phyloP scores from a whole-genome alignment of 345 rosid species.

The Dimocarpus longan region DNA sequence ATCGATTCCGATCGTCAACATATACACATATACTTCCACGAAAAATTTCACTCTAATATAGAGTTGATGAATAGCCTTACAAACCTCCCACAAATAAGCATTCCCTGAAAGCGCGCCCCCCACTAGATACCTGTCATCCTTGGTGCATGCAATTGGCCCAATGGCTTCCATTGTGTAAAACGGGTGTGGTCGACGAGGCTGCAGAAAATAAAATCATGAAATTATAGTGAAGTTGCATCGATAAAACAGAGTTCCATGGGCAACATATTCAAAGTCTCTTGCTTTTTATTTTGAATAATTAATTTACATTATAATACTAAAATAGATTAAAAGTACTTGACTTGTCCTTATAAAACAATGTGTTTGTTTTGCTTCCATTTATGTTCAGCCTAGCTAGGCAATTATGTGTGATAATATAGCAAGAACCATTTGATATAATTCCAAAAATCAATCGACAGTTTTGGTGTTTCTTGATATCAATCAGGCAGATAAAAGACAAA shows the following conservation, averaged over 20 bases:
- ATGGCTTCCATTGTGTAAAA: constrained; percentile 58
- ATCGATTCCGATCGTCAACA: too few species aligned
- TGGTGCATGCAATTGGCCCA: constrained; percentile 48
- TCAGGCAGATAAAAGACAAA: neutral
- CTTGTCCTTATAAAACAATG: too few species aligned
- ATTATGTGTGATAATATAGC: too few species aligned
- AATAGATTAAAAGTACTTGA: too few species aligned
- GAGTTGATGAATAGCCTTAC: neutral
- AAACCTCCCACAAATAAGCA: constrained; percentile 59
- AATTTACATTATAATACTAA: too few species aligned
- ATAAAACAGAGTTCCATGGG: neutral
- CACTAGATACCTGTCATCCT: constrained; percentile 50
- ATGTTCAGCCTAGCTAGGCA: too few species aligned
- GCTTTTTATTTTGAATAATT: too few species aligned
- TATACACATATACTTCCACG: too few species aligned
- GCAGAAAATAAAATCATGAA: constrained; percentile 12
- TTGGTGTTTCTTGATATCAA: too few species aligned
- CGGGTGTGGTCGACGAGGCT: constrained; percentile 46
- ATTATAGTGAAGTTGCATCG: neutral
- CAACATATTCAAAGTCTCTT: neutral
- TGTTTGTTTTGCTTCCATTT: too few species aligned
- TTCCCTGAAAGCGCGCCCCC: constrained; percentile 56
- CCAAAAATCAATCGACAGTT: too few species aligned
- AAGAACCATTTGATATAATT: too few species aligned
- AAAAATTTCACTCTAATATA: neutral